phyloP scores from a whole-genome alignment of 2,329 filamentous ascomycete genomes.

The Paraphoma chrysanthemicola region DNA sequence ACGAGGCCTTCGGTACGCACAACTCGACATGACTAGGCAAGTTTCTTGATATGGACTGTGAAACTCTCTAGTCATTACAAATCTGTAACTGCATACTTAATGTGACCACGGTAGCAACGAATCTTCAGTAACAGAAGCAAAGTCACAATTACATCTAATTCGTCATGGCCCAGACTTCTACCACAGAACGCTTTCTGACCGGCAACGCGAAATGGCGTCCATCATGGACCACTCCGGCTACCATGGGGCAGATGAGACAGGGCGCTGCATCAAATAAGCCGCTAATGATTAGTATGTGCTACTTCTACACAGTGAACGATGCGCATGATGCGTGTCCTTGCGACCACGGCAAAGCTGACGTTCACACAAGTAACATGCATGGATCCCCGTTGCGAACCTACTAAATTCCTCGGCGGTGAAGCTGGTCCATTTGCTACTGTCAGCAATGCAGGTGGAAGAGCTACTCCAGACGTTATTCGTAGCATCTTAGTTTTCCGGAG shows the following conservation, averaged over 20 bases:
- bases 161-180: neutral
- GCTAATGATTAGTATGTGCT: neutral
- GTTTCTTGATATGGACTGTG: no score
- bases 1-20: no score
- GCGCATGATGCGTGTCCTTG: neutral
- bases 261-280: neutral
- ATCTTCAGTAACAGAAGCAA: no score
- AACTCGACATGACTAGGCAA: no score
- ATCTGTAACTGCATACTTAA: no score
- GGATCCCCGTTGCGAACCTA: slow-evolving; percentile 5
- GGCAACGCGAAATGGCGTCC: neutral
- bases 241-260: neutral
- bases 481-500: slow-evolving; percentile 1
- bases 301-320: neutral
- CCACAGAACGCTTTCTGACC: neutral
- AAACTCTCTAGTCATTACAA: no score
- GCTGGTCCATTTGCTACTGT: neutral
- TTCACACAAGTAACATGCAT: slow-evolving; percentile 1
- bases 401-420: slow-evolving; percentile 1
- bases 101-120: no score
- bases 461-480: neutral
- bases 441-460: neutral
- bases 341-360: neutral
- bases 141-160: no score
- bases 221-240: neutral